Base-by-base conservation (phyloP, 441 rosid species). In the Erysimum pusillum region DNA sequence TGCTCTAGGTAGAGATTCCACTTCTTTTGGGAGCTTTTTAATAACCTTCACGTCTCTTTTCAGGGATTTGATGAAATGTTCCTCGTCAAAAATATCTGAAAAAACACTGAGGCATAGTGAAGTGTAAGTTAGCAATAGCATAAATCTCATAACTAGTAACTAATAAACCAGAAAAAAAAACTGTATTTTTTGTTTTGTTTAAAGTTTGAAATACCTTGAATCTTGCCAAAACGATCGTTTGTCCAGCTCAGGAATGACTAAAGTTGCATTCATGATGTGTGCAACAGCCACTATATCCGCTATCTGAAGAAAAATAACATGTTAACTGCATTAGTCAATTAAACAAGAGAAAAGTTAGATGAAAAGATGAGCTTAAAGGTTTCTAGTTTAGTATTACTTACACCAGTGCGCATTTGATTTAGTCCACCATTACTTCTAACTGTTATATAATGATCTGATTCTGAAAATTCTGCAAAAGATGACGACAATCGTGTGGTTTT, bases 361-460 rank as follows among this genome's bases (percentile, higher is more conserved):
- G 54, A 49, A 13, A 67, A 36, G 6, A 59, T 1, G n/a, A 64
- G 31, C 61, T 71, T 71, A 13, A 49, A 12, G 2, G 22, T 69
- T 44, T 41, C 13, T 14, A 22, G 56, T 51, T 67, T 52, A 38
- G 67, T 45, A 44, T 34, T 52, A 84, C 99, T 85, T 89, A 93
- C 99, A 81, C 98, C 98, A 32, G 94, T 89, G 42, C 98, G 97
- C 99, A 96, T 96, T 79, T 96, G 99, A 82, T 96, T 96, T 63
- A 96, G 71, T 36, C 99, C 99, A 64, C 99, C 99, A 70, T 96
- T 96, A 85, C 97, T 86, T 88, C 83, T 87, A 69, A 96, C 97
- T 56, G 98, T 93, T 67, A 96, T 74, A 80, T 85, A 93, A 51
- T 46, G 89, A 65, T 84, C 86, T 32, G 86, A 76, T 73, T 82